These are phyloP conservation scores for Yarrowia deformans DNA, from an alignment of 805 yeast genomes.

Conservation along the genomic window DNA sequence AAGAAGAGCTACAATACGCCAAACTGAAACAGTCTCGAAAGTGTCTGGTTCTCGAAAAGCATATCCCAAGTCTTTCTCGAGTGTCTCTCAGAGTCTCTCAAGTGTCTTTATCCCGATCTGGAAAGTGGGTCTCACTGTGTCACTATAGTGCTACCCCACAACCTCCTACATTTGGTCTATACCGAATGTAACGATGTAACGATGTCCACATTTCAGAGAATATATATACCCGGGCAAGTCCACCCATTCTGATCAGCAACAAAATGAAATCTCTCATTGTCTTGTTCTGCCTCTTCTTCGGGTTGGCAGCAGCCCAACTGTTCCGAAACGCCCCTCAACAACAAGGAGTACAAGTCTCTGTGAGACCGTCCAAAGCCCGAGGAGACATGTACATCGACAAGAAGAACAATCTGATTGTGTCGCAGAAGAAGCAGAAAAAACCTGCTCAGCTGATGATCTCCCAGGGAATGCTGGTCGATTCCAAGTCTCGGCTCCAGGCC, in stretches of 20 bases:
- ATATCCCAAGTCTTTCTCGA: no score
- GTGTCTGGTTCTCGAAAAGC: no score
- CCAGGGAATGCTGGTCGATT: constrained; percentile 5
- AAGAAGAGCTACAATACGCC: no score
- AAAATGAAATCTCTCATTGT: constrained; percentile 12
- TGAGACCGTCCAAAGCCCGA: constrained; percentile 10
- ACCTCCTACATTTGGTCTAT: background rate
- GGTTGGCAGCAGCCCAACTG: constrained; percentile 3
- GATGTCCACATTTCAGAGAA: background rate
- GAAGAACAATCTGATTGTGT: constrained; percentile 24
- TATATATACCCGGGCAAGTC: background rate
- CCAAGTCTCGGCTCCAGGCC: constrained; percentile 3
- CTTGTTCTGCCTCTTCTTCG: constrained; percentile 5
- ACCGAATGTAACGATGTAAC: no score
- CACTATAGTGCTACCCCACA: background rate
- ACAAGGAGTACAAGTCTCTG: constrained; percentile 15
- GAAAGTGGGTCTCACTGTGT: no score
- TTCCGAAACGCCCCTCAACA: constrained; percentile 3
- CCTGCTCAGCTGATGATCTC: constrained; percentile 13
- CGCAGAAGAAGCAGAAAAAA: constrained; percentile 21
- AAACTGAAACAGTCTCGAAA: no score
- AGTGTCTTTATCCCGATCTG: no score
- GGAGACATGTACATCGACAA: constrained; percentile 8
- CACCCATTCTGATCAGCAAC: background rate
- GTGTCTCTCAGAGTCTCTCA: no score